Evolutionary conservation across 2,329 filamentous ascomycete species (phyloP).

Genomic region (Fusarium nygamai): DNA sequence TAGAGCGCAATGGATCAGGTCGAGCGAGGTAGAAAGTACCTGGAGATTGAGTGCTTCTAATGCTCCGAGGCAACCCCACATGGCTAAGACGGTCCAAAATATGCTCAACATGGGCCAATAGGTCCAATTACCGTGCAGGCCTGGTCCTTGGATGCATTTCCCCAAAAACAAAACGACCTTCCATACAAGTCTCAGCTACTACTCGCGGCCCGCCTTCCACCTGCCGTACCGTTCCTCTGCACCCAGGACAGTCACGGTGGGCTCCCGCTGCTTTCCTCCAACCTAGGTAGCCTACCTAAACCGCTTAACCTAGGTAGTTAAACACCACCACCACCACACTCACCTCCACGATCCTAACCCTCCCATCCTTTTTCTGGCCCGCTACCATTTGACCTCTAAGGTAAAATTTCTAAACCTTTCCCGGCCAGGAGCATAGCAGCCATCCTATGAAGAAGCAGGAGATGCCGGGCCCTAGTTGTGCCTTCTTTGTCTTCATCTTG

Average conservation of each 20-base stretch:
- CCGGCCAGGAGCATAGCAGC: constrained; percentile 14
- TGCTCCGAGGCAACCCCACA: constrained; percentile 37
- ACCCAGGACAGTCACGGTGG: constrained; percentile 21
- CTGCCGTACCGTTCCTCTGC: constrained; percentile 25
- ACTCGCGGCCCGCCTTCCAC: not conserved
- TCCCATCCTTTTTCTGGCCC: constrained; percentile 32
- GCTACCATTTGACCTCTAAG: constrained; percentile 29
- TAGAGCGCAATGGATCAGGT: constrained; percentile 8
- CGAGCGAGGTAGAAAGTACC: constrained; percentile 24
- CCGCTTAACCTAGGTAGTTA: constrained; percentile 27
- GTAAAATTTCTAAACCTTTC: constrained; percentile 23
- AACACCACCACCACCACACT: constrained; percentile 26
- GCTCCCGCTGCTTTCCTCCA: constrained; percentile 21
- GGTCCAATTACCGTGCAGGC: constrained; percentile 9
- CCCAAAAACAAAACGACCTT: constrained; percentile 25
- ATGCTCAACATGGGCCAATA: not conserved
- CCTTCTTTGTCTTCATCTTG: constrained; percentile 29
- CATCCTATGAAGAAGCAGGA: constrained; percentile 25
- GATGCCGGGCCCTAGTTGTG: constrained; percentile 13
- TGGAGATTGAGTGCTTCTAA: not conserved
- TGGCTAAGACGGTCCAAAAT: constrained; percentile 4
- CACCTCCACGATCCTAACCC: constrained; percentile 21
- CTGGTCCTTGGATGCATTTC: constrained; percentile 4
- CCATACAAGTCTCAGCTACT: constrained; percentile 7
- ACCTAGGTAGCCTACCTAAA: constrained; percentile 22